phyloP scores from a whole-genome alignment of 805 yeast genomes.

The Candida railenensis region DNA sequence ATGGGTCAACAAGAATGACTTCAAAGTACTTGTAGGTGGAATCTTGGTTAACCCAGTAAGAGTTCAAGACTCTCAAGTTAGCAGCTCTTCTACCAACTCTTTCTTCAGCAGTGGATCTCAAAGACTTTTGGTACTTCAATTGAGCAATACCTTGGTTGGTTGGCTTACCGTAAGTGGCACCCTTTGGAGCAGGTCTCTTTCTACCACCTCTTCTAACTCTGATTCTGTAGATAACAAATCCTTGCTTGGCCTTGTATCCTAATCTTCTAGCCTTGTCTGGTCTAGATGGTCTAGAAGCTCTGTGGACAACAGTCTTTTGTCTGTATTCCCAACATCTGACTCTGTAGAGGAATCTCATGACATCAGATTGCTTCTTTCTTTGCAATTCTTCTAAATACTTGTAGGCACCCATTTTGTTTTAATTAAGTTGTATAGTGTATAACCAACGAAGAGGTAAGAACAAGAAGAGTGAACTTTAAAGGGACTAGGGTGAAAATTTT shows the following conservation, averaged over 20 bases:
- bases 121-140: conserved; percentile 98
- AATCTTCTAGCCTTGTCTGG: conserved; percentile 99
- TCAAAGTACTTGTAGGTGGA: conserved; percentile 99
- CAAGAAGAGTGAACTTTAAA: conserved; percentile 1
- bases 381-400: conserved; percentile 98
- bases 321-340: conserved; percentile 99
- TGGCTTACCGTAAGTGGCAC: conserved; percentile 99
- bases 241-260: conserved; percentile 99
- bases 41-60: conserved; percentile 99
- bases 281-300: conserved; percentile 97
- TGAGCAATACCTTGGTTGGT: conserved; percentile 99
- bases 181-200: conserved; percentile 99
- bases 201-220: conserved; percentile 99
- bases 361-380: conserved; percentile 99
- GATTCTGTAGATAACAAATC: conserved; percentile 96
- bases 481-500: background rate
- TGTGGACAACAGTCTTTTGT: conserved; percentile 97
- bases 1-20: conserved; percentile 96
- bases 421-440: background rate
- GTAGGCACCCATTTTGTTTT: conserved; percentile 93
- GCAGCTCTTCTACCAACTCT: conserved; percentile 99
- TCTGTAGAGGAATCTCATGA: conserved; percentile 96
- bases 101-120: conserved; percentile 99
- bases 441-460: conserved; percentile 5
- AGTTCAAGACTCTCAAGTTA: conserved; percentile 98